phyloP scores from a whole-genome alignment of 345 rosid species.

The Cardamine chenopodiifolia region DNA sequence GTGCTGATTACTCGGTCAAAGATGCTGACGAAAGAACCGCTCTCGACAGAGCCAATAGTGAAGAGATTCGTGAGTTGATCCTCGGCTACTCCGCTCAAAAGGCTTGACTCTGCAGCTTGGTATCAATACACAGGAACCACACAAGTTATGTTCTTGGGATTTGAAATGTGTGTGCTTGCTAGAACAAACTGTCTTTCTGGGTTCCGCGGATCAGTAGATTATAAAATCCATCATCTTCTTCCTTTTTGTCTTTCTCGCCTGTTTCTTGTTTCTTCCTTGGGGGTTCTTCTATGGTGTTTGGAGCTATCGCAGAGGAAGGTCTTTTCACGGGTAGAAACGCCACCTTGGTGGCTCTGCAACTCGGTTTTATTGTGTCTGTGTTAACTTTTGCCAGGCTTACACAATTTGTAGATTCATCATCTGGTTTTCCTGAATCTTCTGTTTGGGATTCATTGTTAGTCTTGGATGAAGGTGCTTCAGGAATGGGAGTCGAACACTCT shows the following conservation, averaged over 20 bases:
- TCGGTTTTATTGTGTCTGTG: slow-evolving; percentile 11
- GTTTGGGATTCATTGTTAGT: slow-evolving; percentile 10
- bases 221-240: slow-evolving; percentile 43
- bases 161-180: slow-evolving; percentile 15
- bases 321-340: slow-evolving; percentile 70
- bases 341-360: slow-evolving; percentile 47
- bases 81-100: slow-evolving; percentile 59
- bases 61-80: slow-evolving; percentile 72
- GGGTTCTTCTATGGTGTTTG: slow-evolving; percentile 36
- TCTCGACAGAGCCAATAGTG: slow-evolving; percentile 59
- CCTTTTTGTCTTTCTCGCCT: slow-evolving; percentile 17
- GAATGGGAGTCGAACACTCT: slow-evolving; percentile 31
- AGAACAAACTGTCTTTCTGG: slow-evolving; percentile 46
- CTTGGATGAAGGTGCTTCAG: slow-evolving; percentile 12
- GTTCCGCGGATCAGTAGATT: slow-evolving; percentile 41
- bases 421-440: slow-evolving; percentile 30
- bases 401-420: slow-evolving; percentile 20
- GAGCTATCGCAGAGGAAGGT: slow-evolving; percentile 42
- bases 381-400: slow-evolving; percentile 28
- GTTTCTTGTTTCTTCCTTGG: slow-evolving; percentile 38
- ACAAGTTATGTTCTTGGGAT: slow-evolving; percentile 1
- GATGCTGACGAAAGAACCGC: slow-evolving; percentile 82
- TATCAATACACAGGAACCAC: background rate
- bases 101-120: slow-evolving; percentile 32
- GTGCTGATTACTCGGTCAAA: slow-evolving; percentile 64